Conservation (phyloP, 805 yeast genomes). For the Candida succiphila region DNA sequence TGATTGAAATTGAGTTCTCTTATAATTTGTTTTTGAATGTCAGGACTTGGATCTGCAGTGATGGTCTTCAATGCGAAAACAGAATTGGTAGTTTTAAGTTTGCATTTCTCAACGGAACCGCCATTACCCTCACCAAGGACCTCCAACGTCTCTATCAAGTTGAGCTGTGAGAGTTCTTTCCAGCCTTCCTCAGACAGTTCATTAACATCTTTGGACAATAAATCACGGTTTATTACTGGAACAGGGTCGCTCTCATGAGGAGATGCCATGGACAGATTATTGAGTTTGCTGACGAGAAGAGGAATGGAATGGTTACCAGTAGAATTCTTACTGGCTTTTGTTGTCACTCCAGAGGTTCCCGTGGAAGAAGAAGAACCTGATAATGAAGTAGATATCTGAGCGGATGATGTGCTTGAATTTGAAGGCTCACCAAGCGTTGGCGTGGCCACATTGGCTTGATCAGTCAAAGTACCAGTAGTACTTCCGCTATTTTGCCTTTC, state of each 20-base stretch:
- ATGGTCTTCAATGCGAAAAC: conserved; percentile 80
- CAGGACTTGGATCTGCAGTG: conserved; percentile 72
- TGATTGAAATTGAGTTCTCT: conserved; percentile 86
- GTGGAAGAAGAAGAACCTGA: no score
- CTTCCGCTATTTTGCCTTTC: conserved; percentile 1
- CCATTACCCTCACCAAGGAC: conserved; percentile 91
- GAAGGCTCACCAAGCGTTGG: no score
- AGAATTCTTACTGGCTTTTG: no score
- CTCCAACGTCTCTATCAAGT: conserved; percentile 58
- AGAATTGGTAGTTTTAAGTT: conserved; percentile 42
- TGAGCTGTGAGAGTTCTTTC: conserved; percentile 48
- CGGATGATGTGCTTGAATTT: no score
- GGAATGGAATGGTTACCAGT: no score
- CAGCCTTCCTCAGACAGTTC: conserved; percentile 68
- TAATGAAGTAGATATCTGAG: no score
- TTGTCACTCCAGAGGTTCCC: no score
- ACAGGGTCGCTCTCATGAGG: no score
- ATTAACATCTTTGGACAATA: conserved; percentile 27
- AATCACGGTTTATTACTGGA: background rate
- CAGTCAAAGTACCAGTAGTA: conserved; percentile 1
- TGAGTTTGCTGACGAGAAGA: no score
- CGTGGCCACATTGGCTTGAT: background rate
- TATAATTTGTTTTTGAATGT: conserved; percentile 79
- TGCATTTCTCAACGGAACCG: conserved; percentile 80
- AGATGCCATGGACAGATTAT: no score